phyloP scores from a whole-genome alignment of 2,329 filamentous ascomycete species.

The Penicillium corylophilum region DNA sequence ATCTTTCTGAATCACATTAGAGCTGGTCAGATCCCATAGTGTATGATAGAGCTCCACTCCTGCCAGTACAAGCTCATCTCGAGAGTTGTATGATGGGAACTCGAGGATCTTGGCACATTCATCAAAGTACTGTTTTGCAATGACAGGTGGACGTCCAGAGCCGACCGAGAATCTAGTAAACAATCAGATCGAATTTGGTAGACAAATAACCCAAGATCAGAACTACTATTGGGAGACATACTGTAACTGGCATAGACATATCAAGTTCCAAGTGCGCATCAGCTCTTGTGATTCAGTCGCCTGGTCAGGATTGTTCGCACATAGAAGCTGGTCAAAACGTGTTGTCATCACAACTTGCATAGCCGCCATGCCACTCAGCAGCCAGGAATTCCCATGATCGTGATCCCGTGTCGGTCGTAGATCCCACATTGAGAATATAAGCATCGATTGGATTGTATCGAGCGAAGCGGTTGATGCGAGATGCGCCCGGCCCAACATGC shows the following conservation, averaged over 20 bases:
- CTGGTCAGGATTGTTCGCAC: neutral
- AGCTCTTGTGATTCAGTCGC: slow-evolving; percentile 4
- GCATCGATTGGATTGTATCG: slow-evolving; percentile 16
- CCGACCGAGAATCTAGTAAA: slow-evolving; percentile 12
- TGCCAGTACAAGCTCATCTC: slow-evolving; percentile 13
- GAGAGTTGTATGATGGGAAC: slow-evolving; percentile 10
- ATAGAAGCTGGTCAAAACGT: slow-evolving; percentile 8
- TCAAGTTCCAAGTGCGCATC: slow-evolving; percentile 16
- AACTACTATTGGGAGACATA: neutral
- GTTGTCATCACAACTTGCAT: slow-evolving; percentile 16
- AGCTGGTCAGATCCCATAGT: slow-evolving; percentile 11
- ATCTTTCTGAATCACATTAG: slow-evolving; percentile 5
- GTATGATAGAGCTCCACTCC: slow-evolving; percentile 10
- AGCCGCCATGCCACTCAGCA: slow-evolving; percentile 12
- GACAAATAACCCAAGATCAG: neutral
- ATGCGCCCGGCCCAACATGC: slow-evolving; percentile 9
- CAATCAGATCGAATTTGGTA: neutral
- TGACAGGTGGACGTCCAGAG: slow-evolving; percentile 15
- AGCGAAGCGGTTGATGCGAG: slow-evolving; percentile 2
- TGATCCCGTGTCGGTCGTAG: slow-evolving; percentile 11
- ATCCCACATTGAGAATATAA: slow-evolving; percentile 18
- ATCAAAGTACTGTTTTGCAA: slow-evolving; percentile 12
- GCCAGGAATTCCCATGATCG: slow-evolving; percentile 16
- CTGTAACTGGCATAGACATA: slow-evolving; percentile 17
- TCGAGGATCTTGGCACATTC: slow-evolving; percentile 12